phyloP scores from a whole-genome alignment of 805 yeast genomes.

The Metschnikowia noctiluminum region DNA sequence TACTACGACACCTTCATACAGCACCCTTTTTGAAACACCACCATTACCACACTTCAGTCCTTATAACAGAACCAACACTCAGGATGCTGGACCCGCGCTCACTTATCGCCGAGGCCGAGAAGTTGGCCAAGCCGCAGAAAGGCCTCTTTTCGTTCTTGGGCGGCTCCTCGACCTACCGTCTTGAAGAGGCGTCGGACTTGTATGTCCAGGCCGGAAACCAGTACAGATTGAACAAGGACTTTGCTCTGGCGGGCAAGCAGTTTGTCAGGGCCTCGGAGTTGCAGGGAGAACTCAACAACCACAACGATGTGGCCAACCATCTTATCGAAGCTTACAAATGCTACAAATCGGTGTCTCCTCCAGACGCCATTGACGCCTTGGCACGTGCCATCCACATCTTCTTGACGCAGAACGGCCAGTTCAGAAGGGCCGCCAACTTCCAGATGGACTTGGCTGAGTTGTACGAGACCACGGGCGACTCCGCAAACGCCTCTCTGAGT shows the following conservation, averaged over 20 bases:
- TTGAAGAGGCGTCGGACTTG: slow-evolving; percentile 90
- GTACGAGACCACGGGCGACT: slow-evolving; percentile 71
- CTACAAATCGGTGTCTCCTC: slow-evolving; percentile 69
- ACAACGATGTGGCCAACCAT: slow-evolving; percentile 90
- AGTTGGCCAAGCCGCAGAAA: slow-evolving; percentile 52
- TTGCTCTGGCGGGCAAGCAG: slow-evolving; percentile 71
- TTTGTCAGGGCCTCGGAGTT: slow-evolving; percentile 83
- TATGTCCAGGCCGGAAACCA: slow-evolving; percentile 92
- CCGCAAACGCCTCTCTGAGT: slow-evolving; percentile 63
- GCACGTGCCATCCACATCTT: slow-evolving; percentile 77
- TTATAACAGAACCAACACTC: not conserved
- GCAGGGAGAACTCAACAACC: slow-evolving; percentile 68
- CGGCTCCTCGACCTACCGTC: slow-evolving; percentile 59
- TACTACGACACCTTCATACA: too few species aligned
- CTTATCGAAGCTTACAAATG: slow-evolving; percentile 71
- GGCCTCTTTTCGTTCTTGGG: slow-evolving; percentile 67
- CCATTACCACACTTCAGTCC: too few species aligned
- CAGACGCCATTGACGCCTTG: slow-evolving; percentile 73
- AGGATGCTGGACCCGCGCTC: slow-evolving; percentile 37
- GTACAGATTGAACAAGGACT: slow-evolving; percentile 73
- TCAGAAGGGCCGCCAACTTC: slow-evolving; percentile 93
- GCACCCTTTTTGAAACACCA: too few species aligned
- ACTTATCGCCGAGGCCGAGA: slow-evolving; percentile 43
- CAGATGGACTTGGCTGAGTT: slow-evolving; percentile 86
- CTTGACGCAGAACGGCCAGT: slow-evolving; percentile 82